Evolutionary conservation across 1,139 yeast genomes (phyloP), one percentile per base, ranked within the genome.

Genomic region (Kurtzmaniella quercitrusa): DNA sequence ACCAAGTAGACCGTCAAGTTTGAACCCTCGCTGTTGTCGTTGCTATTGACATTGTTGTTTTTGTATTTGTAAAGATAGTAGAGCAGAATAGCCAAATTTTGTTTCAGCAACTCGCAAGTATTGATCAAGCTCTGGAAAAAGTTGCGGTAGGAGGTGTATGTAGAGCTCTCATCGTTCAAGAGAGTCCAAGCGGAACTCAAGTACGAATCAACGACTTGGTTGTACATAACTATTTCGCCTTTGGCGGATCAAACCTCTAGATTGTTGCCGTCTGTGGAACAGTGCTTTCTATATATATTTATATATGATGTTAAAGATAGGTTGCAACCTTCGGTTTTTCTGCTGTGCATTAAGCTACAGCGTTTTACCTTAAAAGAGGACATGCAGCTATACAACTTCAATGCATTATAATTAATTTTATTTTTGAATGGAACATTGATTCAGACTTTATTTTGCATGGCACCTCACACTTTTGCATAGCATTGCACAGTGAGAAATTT

Each of bases 41-140:
- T 40, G 9, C 34, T 23, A 27, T 54, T 55, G 19, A 63, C 52
- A 16, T 46, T 27, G 44, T 59, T 60, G 12, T 25, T 45, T 2
- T 47, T 38, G 48, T 68, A 66, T 47, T 59, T 60, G 55, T 64
- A 57, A 21, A 66, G 45, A 46, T 62, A 63, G 49, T 65, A 62
- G 41, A 66, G 52, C 41, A 65, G 54, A 23, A 69, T 64, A 19
- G 65, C 49, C 41, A 68, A 54, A 48, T 67, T 68, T 17, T 62
- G 62, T 4, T 52, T 44, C 4, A 65, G 45, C 34, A 69, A 48
- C 48, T 68, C 72, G 14, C 70, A 63, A 41, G 60, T 56, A 40
- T 53, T 47, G 10, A 65, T 53, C 29, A 63, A 48, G 41, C 51
- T 51, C 29, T 45, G 47, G 41, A 63, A 42, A 46, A 56, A 62